These are phyloP conservation scores for Crithidia expoeki DNA, from an alignment of 208 protist species.

Conservation along the genomic window DNA sequence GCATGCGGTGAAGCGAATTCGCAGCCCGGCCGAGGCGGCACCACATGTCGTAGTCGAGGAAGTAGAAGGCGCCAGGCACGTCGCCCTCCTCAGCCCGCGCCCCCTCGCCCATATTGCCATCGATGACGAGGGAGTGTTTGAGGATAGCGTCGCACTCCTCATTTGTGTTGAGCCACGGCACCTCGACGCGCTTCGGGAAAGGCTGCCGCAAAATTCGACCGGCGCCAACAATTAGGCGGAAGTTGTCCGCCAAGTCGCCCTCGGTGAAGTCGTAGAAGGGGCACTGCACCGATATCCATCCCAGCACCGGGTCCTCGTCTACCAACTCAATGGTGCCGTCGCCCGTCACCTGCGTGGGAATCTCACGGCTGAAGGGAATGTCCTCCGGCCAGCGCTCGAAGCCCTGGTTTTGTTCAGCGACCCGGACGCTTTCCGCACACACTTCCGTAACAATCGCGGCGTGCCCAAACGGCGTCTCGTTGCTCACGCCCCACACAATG, in stretches of 20 bases:
- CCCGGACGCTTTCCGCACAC: slow-evolving; percentile 30
- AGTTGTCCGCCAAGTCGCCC: slow-evolving; percentile 63
- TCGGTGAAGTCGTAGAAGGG: slow-evolving; percentile 54
- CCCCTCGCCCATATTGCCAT: slow-evolving; percentile 36
- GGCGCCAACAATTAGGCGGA: slow-evolving; percentile 44
- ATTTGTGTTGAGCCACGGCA: slow-evolving; percentile 56
- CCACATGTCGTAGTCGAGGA: slow-evolving; percentile 83
- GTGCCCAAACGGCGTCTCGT: slow-evolving; percentile 61
- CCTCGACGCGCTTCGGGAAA: slow-evolving; percentile 42
- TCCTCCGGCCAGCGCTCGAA: slow-evolving; percentile 57
- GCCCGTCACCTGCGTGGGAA: slow-evolving; percentile 30
- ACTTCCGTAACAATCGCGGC: slow-evolving; percentile 61
- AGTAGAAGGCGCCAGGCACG: slow-evolving; percentile 72
- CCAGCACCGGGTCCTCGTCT: slow-evolving; percentile 62
- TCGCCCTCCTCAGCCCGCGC: slow-evolving; percentile 41
- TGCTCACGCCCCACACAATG: slow-evolving; percentile 59
- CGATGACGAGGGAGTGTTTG: slow-evolving; percentile 51
- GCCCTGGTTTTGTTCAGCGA: slow-evolving; percentile 79
- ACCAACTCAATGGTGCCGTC: slow-evolving; percentile 41
- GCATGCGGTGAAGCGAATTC: slow-evolving; percentile 69
- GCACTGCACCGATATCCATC: slow-evolving; percentile 58
- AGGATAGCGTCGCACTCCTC: slow-evolving; percentile 65
- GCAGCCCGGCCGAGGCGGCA: slow-evolving; percentile 62
- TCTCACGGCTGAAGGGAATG: slow-evolving; percentile 57
- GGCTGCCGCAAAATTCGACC: slow-evolving; percentile 57